phyloP scores from a whole-genome alignment of 768 basidiomycete species.

The Amanita muscaria region DNA sequence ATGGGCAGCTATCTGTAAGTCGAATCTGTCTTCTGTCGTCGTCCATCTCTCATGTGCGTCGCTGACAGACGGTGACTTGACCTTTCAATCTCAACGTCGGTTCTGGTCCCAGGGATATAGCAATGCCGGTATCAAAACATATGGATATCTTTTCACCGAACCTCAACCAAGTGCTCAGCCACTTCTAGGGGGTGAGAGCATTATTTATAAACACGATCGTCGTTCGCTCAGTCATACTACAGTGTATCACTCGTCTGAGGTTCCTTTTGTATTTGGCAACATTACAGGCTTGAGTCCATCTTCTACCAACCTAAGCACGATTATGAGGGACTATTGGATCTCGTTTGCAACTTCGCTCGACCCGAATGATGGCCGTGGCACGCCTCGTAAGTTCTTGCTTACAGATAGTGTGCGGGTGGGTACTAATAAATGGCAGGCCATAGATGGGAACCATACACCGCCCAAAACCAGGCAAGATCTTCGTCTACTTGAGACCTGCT shows the following conservation, averaged over 20 bases:
- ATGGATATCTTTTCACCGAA: conserved; percentile 32
- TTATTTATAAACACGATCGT: background rate
- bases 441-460: no score
- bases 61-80: no score
- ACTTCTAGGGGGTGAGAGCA: conserved; percentile 10
- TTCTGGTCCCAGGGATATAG: conserved; percentile 26
- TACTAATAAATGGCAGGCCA: background rate
- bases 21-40: no score
- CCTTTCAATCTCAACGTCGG: no score
- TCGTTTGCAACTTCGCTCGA: no score
- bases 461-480: conserved; percentile 6
- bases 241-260: conserved; percentile 25
- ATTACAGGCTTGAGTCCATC: conserved; percentile 12
- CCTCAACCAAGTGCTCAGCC: conserved; percentile 15
- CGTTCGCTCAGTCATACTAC: background rate
- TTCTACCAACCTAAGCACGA: no score
- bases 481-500: background rate
- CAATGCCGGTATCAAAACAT: conserved; percentile 23
- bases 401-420: conserved; percentile 21
- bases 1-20: no score
- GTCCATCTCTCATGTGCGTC: no score
- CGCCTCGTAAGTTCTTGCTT: conserved; percentile 28
- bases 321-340: no score
- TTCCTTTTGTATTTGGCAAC: conserved; percentile 23
- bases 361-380: no score